Evolutionary conservation across 1,139 yeast genomes (phyloP).

Genomic region (Candida tropicalis): DNA sequence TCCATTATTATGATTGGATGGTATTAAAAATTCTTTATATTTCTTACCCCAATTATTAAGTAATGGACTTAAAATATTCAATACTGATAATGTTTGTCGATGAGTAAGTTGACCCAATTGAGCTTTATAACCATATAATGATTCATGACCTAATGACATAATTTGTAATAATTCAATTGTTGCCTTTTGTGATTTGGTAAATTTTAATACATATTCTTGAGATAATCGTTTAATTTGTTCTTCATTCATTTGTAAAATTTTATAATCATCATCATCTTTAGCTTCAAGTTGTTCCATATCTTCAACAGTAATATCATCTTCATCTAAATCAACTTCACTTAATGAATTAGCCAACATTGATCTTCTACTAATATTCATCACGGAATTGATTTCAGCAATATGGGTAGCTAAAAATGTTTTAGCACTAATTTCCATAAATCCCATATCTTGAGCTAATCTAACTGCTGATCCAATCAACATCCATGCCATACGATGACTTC

Average conservation of each 20-base stretch:
- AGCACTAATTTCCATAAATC: constrained; percentile 72
- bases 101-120: constrained; percentile 57
- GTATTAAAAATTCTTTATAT: constrained; percentile 56
- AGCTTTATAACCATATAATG: constrained; percentile 69
- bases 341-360: constrained; percentile 70
- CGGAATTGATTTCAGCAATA: constrained; percentile 75
- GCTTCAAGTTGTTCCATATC: constrained; percentile 29
- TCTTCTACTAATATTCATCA: constrained; percentile 69
- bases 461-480: constrained; percentile 89
- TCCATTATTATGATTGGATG: constrained; percentile 36
- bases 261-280: constrained; percentile 35
- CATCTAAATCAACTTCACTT: constrained; percentile 62
- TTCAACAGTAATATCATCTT: constrained; percentile 40
- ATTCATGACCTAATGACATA: constrained; percentile 81
- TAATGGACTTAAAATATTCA: constrained; percentile 74
- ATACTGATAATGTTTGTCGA: constrained; percentile 68
- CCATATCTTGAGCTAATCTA: constrained; percentile 85
- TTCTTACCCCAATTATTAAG: constrained; percentile 77
- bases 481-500: constrained; percentile 93
- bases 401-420: constrained; percentile 83
- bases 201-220: constrained; percentile 33
- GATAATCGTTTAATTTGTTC: constrained; percentile 38
- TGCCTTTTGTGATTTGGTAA: constrained; percentile 71
- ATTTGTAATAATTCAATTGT: constrained; percentile 78
- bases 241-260: constrained; percentile 38